Evolutionary conservation across 1,284 basidiomycete genomes (phyloP).

Genomic region (Grifola frondosa): DNA sequence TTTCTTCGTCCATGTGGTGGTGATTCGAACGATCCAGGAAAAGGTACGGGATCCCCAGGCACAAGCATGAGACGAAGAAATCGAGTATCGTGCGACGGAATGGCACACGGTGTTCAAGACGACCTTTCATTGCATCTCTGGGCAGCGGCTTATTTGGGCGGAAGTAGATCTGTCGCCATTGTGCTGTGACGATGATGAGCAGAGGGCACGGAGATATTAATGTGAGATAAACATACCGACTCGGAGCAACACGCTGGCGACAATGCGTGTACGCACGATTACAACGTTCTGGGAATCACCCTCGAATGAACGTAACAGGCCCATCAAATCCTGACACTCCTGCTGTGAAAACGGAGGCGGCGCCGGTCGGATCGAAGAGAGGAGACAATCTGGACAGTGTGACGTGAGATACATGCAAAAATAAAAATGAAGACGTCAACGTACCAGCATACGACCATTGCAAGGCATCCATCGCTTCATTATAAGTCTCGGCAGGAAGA

Average conservation of each 20-base stretch:
- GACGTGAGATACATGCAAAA: constrained; percentile 4
- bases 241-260: constrained; percentile 66
- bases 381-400: constrained; percentile 51
- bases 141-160: constrained; percentile 62
- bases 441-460: constrained; percentile 74
- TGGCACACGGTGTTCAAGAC: constrained; percentile 36
- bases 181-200: constrained; percentile 38
- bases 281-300: constrained; percentile 32
- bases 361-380: constrained; percentile 52
- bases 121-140: constrained; percentile 40
- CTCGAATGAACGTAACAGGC: constrained; percentile 55
- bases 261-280: constrained; percentile 63
- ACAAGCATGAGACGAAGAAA: constrained; percentile 57
- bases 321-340: constrained; percentile 70
- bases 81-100: constrained; percentile 53
- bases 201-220: constrained; percentile 1
- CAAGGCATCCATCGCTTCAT: constrained; percentile 68
- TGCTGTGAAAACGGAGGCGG: constrained; percentile 68
- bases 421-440: constrained; percentile 13
- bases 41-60: constrained; percentile 72
- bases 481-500: constrained; percentile 49
- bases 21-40: constrained; percentile 54
- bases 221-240: constrained; percentile 44
- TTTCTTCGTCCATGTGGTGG: constrained; percentile 56
- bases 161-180: constrained; percentile 73